Conservation (phyloP, 495 filamentous ascomycete species). For the Penicillium robsamsonii region DNA sequence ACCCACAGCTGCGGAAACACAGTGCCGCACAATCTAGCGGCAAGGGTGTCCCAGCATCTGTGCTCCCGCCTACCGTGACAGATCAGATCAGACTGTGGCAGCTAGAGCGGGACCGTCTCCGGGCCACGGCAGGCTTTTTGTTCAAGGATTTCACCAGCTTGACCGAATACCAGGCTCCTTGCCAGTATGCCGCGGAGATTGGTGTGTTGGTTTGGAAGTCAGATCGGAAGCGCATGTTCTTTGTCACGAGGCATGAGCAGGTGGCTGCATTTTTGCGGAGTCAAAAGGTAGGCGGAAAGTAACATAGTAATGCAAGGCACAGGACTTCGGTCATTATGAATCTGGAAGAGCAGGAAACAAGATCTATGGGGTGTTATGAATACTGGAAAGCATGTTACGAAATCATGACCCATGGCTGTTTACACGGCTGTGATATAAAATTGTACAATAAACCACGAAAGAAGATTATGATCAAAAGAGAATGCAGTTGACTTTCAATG, state of each 20-base stretch:
- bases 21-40: slow-evolving; percentile 44
- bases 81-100: slow-evolving; percentile 98
- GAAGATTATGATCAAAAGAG: not conserved
- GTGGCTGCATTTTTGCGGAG: slow-evolving; percentile 74
- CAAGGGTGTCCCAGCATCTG: slow-evolving; percentile 45
- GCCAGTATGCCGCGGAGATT: slow-evolving; percentile 81
- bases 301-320: not conserved
- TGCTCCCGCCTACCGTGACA: slow-evolving; percentile 90
- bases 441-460: slow-evolving; percentile 6
- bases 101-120: slow-evolving; percentile 91
- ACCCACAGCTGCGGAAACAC: slow-evolving; percentile 81
- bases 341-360: not conserved
- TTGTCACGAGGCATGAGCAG: slow-evolving; percentile 83
- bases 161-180: slow-evolving; percentile 73
- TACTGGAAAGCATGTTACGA: slow-evolving; percentile 6
- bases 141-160: slow-evolving; percentile 82
- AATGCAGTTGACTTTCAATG: not conserved
- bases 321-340: not conserved
- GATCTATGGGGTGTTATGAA: not conserved
- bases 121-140: slow-evolving; percentile 73
- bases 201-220: slow-evolving; percentile 90
- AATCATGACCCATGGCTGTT: slow-evolving; percentile 6
- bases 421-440: slow-evolving; percentile 3
- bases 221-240: slow-evolving; percentile 75
- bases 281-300: slow-evolving; percentile 32